Conservation (phyloP, 306 rosid species). For the Oxytropis ochrocephala region DNA sequence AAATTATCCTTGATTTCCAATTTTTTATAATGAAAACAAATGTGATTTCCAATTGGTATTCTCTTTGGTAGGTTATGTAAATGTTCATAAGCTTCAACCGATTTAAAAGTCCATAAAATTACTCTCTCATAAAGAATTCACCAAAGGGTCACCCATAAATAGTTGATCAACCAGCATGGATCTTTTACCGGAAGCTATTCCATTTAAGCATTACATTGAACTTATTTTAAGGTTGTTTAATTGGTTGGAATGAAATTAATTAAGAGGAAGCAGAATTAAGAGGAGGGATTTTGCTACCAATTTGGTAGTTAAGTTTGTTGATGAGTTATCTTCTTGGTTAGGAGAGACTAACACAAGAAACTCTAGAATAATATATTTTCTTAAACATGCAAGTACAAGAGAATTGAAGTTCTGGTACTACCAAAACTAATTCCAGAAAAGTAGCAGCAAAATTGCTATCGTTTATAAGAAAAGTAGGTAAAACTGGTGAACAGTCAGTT, state of each 20-base stretch:
- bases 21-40: no score
- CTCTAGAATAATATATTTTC: not conserved
- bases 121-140: conserved; percentile 11
- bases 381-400: conserved; percentile 24
- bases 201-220: conserved; percentile 28
- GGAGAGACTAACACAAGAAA: conserved; percentile 42
- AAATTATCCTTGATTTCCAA: no score
- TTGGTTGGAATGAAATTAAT: conserved; percentile 42
- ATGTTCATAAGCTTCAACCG: not conserved
- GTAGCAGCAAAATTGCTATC: conserved; percentile 6
- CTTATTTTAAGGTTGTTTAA: conserved; percentile 28
- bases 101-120: not conserved
- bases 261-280: not conserved
- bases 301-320: conserved; percentile 44
- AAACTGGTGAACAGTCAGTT: conserved; percentile 63
- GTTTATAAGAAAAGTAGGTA: conserved; percentile 45
- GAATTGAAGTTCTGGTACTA: conserved; percentile 38
- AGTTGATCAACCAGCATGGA: conserved; percentile 24
- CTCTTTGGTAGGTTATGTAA: not conserved
- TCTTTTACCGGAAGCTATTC: conserved; percentile 25
- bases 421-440: conserved; percentile 32
- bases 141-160: not conserved
- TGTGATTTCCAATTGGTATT: not conserved
- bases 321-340: conserved; percentile 41
- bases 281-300: not conserved